A percentile compares a stretch with the other conserved stretches of the same genome.
These are phyloP conservation scores for Bacterosira constricta DNA, from an alignment of 108 stramenopile genomes.

Conservation along the genomic window DNA sequence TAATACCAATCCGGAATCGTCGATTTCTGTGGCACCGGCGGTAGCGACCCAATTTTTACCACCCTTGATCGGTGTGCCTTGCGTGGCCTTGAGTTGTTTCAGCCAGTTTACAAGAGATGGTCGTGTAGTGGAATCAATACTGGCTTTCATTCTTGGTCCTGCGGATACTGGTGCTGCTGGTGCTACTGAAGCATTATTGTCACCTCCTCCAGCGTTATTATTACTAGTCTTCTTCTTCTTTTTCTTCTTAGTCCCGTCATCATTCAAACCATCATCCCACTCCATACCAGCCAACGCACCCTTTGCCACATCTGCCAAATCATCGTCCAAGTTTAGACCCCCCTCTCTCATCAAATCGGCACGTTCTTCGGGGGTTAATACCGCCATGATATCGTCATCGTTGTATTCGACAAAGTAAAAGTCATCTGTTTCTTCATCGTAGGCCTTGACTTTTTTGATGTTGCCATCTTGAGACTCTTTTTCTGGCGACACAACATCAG, in stretches of 20 bases:
- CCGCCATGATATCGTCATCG: slow-evolving; percentile 66
- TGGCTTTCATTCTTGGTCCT: slow-evolving; percentile 21
- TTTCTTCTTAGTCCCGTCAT: slow-evolving; percentile 21
- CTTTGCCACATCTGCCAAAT: slow-evolving; percentile 22
- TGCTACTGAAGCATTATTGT: too few relatives aligned
- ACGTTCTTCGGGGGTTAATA: slow-evolving; percentile 70
- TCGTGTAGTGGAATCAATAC: slow-evolving; percentile 36
- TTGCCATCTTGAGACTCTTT: too few relatives aligned
- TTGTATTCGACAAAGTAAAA: slow-evolving; percentile 65
- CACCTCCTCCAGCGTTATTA: not conserved
- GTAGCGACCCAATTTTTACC: slow-evolving; percentile 84
- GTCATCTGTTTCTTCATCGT: slow-evolving; percentile 59
- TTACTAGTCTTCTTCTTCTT: not conserved
- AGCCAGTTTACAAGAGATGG: slow-evolving; percentile 81
- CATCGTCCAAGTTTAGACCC: slow-evolving; percentile 33
- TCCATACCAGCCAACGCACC: slow-evolving; percentile 22
- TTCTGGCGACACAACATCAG: too few relatives aligned
- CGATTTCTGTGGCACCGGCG: slow-evolving; percentile 76
- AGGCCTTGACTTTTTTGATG: slow-evolving; percentile 59
- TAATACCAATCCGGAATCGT: slow-evolving; percentile 80
- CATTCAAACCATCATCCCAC: slow-evolving; percentile 27
- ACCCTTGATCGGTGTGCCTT: slow-evolving; percentile 75
- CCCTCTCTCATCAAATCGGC: slow-evolving; percentile 51
- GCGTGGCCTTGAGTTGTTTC: slow-evolving; percentile 67
- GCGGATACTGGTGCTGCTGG: not conserved